phyloP scores from a whole-genome alignment of 257 asterid species.

The Solanum appendiculatum region DNA sequence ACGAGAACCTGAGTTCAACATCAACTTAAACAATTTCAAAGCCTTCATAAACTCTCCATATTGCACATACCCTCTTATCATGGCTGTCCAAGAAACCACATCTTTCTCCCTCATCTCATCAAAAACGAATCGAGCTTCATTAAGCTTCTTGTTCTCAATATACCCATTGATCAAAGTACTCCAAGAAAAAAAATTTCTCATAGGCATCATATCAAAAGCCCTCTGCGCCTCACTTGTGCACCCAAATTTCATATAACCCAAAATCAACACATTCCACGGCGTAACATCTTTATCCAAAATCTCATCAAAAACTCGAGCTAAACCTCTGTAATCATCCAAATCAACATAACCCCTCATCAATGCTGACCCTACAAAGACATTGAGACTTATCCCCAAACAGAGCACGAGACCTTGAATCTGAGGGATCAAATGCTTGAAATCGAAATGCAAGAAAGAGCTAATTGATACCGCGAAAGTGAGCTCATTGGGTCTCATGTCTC shows the following conservation, averaged over 20 bases:
- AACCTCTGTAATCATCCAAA: background rate
- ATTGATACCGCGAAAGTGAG: background rate
- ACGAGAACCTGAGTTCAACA: conserved; percentile 20
- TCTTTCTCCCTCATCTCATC: conserved; percentile 6
- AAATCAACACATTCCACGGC: conserved; percentile 1
- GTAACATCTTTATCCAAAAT: background rate
- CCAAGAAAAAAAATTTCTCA: background rate
- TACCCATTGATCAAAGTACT: conserved; percentile 2
- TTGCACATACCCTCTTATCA: conserved; percentile 37
- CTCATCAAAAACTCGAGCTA: background rate
- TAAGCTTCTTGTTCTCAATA: background rate
- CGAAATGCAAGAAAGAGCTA: background rate
- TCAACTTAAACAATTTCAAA: conserved; percentile 23
- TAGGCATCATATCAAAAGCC: background rate
- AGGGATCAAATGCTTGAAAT: background rate
- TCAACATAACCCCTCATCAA: conserved; percentile 1
- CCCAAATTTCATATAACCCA: background rate
- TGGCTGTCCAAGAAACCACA: conserved; percentile 22
- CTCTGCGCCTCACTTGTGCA: background rate
- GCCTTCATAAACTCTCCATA: conserved; percentile 26
- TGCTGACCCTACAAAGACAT: background rate
- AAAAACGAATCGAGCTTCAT: background rate
- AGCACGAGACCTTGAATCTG: background rate
- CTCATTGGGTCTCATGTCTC: conserved; percentile 1
- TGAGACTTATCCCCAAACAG: background rate